Evolutionary conservation across 179 eudicot genomes (phyloP).

Genomic region (Drosera spatulata): DNA sequence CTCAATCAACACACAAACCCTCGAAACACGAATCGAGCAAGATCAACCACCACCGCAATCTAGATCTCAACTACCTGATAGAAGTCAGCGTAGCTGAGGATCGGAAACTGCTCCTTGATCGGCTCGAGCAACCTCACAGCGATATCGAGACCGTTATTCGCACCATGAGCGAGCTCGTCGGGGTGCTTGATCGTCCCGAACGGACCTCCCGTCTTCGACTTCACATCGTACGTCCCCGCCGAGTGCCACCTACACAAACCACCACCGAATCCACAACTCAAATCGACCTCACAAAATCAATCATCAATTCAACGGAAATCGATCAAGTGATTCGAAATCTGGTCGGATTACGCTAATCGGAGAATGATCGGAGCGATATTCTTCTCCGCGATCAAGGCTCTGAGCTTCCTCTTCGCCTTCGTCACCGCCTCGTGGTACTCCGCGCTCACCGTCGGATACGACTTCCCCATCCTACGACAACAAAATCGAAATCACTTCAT

Average conservation of each 20-base stretch:
- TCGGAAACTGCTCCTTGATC: slow-evolving; percentile 21
- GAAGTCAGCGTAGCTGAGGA: slow-evolving; percentile 21
- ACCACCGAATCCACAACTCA: neutral
- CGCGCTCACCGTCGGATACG: too few relatives aligned
- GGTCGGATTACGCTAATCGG: neutral
- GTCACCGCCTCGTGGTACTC: too few relatives aligned
- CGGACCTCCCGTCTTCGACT: slow-evolving; percentile 25
- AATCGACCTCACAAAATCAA: neutral
- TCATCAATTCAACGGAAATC: neutral
- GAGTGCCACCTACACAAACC: slow-evolving; percentile 21
- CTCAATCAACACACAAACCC: too few relatives aligned
- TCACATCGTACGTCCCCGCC: slow-evolving; percentile 26
- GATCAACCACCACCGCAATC: too few relatives aligned
- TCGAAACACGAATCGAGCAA: too few relatives aligned
- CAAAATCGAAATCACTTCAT: too few relatives aligned
- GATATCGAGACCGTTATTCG: slow-evolving; percentile 26
- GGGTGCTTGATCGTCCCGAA: slow-evolving; percentile 25
- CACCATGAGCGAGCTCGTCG: slow-evolving; percentile 17
- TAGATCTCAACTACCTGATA: slow-evolving; percentile 11
- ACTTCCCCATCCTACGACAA: neutral
- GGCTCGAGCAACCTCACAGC: slow-evolving; percentile 26
- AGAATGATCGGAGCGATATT: neutral
- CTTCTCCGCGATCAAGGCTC: too few relatives aligned
- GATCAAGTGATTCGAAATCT: too few relatives aligned
- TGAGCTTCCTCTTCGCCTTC: too few relatives aligned